phyloP scores from a whole-genome alignment of 208 protist species.

The Phytomonas francai region DNA sequence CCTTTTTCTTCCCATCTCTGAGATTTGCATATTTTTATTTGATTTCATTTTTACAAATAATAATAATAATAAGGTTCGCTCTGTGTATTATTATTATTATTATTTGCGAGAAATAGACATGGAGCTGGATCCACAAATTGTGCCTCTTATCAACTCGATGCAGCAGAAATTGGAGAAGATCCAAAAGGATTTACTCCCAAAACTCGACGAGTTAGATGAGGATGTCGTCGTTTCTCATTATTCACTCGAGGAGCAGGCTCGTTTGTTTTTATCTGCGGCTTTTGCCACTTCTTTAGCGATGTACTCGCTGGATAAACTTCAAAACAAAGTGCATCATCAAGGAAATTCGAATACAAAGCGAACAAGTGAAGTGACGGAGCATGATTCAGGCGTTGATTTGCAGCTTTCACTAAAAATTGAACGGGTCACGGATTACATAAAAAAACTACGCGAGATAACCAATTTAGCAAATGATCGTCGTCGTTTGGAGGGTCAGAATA shows the following conservation, averaged over 20 bases:
- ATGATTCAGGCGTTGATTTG: conserved; percentile 20
- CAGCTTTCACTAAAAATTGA: conserved; percentile 82
- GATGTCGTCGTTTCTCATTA: conserved; percentile 65
- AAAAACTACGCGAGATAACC: conserved; percentile 80
- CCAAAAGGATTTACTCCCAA: conserved; percentile 28
- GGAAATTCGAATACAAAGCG: background rate
- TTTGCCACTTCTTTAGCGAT: conserved; percentile 55
- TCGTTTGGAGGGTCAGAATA: background rate
- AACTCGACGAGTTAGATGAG: conserved; percentile 50
- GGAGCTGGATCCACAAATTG: conserved; percentile 65
- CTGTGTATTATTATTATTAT: conserved; percentile 16
- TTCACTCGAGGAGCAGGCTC: conserved; percentile 65
- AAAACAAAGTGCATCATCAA: conserved; percentile 17
- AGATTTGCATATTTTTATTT: conserved; percentile 10
- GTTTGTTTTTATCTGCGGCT: conserved; percentile 65
- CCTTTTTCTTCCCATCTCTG: conserved; percentile 3
- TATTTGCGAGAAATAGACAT: conserved; percentile 10
- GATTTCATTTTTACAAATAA: conserved; percentile 12
- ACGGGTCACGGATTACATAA: conserved; percentile 79
- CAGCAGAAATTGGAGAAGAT: conserved; percentile 22
- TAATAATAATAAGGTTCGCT: conserved; percentile 9
- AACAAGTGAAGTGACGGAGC: background rate
- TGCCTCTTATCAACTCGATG: conserved; percentile 39
- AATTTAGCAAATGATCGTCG: conserved; percentile 16
- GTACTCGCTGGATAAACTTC: conserved; percentile 63